Evolutionary conservation across 2,329 filamentous ascomycete genomes (phyloP).

Genomic region (Aspergillus quadricinctus): DNA sequence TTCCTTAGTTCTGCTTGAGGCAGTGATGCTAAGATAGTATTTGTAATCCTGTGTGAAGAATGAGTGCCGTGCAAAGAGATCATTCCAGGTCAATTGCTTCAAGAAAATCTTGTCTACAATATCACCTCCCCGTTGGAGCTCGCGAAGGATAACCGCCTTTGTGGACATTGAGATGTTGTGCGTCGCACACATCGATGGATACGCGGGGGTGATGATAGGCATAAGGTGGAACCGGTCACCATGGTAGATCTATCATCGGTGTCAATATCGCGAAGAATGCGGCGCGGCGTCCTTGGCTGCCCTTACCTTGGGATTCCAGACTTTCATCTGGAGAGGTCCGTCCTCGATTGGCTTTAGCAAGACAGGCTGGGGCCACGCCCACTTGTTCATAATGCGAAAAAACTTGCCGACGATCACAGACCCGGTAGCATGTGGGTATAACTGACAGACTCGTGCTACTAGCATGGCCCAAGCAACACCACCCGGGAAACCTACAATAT

Average conservation of each 20-base stretch:
- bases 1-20: slow-evolving; percentile 77
- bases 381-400: slow-evolving; percentile 84
- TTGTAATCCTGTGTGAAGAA: slow-evolving; percentile 94
- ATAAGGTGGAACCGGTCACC: slow-evolving; percentile 84
- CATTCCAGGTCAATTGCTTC: slow-evolving; percentile 75
- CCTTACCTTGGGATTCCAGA: slow-evolving; percentile 87
- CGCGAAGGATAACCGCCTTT: slow-evolving; percentile 74
- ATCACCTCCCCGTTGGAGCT: slow-evolving; percentile 71
- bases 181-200: slow-evolving; percentile 96
- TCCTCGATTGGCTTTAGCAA: slow-evolving; percentile 83
- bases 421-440: slow-evolving; percentile 88
- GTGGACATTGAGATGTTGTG: slow-evolving; percentile 90
- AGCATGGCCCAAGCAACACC: slow-evolving; percentile 98
- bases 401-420: slow-evolving; percentile 90
- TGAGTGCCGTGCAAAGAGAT: slow-evolving; percentile 81
- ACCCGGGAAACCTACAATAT: slow-evolving; percentile 93
- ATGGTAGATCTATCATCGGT: slow-evolving; percentile 60
- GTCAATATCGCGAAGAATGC: neutral
- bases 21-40: slow-evolving; percentile 87
- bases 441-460: slow-evolving; percentile 89
- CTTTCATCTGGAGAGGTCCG: slow-evolving; percentile 72
- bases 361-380: slow-evolving; percentile 94
- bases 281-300: neutral
- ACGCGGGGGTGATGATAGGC: slow-evolving; percentile 97
- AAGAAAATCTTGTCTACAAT: slow-evolving; percentile 76